These are phyloP conservation scores for Cephalotrichum gorgonifer DNA, from an alignment of 2,329 filamentous ascomycete species.

Conservation along the genomic window DNA sequence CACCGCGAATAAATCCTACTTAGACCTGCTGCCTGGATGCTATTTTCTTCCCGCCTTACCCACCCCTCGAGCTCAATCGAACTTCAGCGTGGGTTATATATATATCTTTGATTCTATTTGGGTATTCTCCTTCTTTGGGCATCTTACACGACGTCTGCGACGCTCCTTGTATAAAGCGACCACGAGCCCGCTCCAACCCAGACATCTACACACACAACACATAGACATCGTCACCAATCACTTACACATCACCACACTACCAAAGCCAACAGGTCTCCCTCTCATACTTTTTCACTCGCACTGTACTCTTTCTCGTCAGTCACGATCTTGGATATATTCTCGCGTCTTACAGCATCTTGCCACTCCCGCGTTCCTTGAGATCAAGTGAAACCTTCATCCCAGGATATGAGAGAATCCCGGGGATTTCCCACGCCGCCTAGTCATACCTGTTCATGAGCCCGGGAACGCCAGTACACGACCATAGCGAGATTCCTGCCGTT, in stretches of 20 bases:
- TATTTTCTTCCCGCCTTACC: neutral
- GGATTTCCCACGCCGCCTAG: neutral
- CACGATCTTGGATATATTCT: neutral
- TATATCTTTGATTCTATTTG: neutral
- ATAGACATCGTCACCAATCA: too few species aligned
- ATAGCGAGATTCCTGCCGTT: neutral
- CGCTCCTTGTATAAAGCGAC: neutral
- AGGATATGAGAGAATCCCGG: slow-evolving; percentile 1
- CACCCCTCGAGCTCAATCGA: neutral
- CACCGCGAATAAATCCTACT: neutral
- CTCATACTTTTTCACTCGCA: too few species aligned
- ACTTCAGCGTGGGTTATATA: neutral
- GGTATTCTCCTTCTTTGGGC: neutral
- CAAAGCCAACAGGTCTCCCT: too few species aligned
- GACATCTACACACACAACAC: too few species aligned
- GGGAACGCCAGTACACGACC: neutral
- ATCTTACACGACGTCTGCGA: neutral
- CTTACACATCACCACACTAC: too few species aligned
- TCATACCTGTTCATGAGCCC: neutral
- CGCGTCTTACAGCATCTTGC: neutral
- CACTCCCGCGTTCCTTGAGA: neutral
- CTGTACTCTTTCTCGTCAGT: too few species aligned
- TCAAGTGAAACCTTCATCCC: neutral
- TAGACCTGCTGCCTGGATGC: neutral
- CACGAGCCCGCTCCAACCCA: neutral